phyloP scores from a whole-genome alignment of 1,284 basidiomycete species.

The Ustilago lituana region DNA sequence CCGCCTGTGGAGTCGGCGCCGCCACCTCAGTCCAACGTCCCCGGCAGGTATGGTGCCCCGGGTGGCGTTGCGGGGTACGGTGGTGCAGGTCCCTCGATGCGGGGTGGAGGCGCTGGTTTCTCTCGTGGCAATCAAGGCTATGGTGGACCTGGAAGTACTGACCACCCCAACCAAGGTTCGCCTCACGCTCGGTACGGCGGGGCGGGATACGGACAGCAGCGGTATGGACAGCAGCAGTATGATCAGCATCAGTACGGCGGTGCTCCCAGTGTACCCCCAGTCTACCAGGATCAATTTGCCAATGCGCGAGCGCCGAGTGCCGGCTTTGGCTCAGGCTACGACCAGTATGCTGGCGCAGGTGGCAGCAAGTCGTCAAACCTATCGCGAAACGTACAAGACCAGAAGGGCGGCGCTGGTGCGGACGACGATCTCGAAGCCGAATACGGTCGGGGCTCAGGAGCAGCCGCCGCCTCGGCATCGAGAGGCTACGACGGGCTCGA shows the following conservation, averaged over 20 bases:
- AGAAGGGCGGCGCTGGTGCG: constrained; percentile 9
- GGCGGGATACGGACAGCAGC: constrained; percentile 21
- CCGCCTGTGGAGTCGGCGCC: constrained; percentile 32
- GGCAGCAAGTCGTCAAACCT: constrained; percentile 28
- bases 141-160: constrained; percentile 9
- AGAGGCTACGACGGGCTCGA: constrained; percentile 48
- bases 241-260: constrained; percentile 32
- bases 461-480: constrained; percentile 6
- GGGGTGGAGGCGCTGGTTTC: constrained; percentile 18
- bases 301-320: constrained; percentile 47
- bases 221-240: too few relatives aligned
- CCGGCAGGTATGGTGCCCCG: constrained; percentile 25
- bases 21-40: constrained; percentile 14
- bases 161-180: constrained; percentile 8
- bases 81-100: constrained; percentile 13
- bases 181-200: constrained; percentile 14
- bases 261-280: constrained; percentile 7
- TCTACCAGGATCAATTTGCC: constrained; percentile 43
- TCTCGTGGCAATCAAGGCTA: neutral
- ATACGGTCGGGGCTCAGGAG: constrained; percentile 54
- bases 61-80: constrained; percentile 22
- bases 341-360: constrained; percentile 30
- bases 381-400: constrained; percentile 20
- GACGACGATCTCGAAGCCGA: constrained; percentile 62
- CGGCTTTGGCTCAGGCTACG: constrained; percentile 53